Conservation (phyloP, 1,284 basidiomycete species). For the Apiotrichum veenhuisii region DNA sequence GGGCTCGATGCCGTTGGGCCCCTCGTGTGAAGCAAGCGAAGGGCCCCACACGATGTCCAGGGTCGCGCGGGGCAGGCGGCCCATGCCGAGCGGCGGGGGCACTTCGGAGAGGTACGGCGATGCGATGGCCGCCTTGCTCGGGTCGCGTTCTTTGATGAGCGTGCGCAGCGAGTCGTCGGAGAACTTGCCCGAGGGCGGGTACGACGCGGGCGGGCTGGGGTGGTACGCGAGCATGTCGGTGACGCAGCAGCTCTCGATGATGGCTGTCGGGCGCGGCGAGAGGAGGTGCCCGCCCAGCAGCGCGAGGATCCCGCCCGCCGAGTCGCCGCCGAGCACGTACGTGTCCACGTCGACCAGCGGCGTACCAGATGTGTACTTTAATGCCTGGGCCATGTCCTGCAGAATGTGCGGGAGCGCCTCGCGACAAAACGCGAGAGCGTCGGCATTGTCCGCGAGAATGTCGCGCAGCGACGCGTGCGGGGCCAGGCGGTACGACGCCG, state of each 20-base stretch:
- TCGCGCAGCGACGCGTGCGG: conserved; percentile 25
- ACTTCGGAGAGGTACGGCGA: conserved; percentile 6
- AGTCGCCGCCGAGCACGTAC: conserved; percentile 31
- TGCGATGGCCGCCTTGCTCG: conserved; percentile 10
- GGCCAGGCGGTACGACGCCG: conserved; percentile 23
- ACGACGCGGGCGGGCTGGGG: not conserved
- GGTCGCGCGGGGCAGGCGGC: not conserved
- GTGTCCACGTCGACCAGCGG: conserved; percentile 16
- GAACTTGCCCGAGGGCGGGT: not conserved
- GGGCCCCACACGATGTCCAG: not conserved
- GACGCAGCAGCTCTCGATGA: conserved; percentile 26
- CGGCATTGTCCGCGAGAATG: conserved; percentile 20
- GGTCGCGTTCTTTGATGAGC: conserved; percentile 8
- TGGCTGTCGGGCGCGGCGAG: not conserved
- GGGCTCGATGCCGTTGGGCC: not conserved
- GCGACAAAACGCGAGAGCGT: conserved; percentile 15
- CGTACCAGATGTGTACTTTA: not conserved
- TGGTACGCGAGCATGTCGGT: conserved; percentile 22
- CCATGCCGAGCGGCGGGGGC: conserved; percentile 1
- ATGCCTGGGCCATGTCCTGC: not conserved
- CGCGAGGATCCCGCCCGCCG: conserved; percentile 27
- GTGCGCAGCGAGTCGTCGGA: not conserved
- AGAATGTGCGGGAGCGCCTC: conserved; percentile 18
- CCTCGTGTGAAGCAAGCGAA: no score
- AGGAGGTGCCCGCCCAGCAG: not conserved